Conservation (phyloP, 139 green algal species). For the Chlorokybus atmophyticus region DNA sequence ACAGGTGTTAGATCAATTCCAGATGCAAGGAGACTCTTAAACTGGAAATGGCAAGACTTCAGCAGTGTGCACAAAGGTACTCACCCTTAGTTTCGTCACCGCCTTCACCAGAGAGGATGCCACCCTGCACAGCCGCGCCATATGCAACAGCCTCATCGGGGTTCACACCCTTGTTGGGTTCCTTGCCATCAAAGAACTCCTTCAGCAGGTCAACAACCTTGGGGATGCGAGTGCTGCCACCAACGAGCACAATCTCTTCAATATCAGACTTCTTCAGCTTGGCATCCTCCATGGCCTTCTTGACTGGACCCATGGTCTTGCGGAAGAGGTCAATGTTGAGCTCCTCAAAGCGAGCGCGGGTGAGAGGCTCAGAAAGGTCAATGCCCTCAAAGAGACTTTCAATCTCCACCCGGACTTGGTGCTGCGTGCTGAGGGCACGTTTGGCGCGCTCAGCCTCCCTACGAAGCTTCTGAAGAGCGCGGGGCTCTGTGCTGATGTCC, state of each 20-base stretch:
- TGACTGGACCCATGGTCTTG: constrained; percentile 92
- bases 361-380: constrained; percentile 93
- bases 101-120: constrained; percentile 67
- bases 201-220: constrained; percentile 83
- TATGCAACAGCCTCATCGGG: constrained; percentile 47
- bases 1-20: too few relatives aligned
- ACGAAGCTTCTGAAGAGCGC: constrained; percentile 88
- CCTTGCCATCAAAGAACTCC: constrained; percentile 54
- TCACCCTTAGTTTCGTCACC: constrained; percentile 42
- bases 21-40: too few relatives aligned
- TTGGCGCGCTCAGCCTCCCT: constrained; percentile 95
- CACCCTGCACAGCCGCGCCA: constrained; percentile 52
- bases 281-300: constrained; percentile 89
- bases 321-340: constrained; percentile 97
- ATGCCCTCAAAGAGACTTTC: constrained; percentile 87
- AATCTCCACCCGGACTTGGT: constrained; percentile 90
- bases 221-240: constrained; percentile 76
- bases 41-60: too few relatives aligned
- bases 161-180: constrained; percentile 50
- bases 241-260: constrained; percentile 92
- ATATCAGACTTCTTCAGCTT: constrained; percentile 74
- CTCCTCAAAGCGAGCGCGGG: constrained; percentile 96
- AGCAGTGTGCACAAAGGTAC: too few relatives aligned
- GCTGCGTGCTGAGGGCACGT: constrained; percentile 84
- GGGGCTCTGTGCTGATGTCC: constrained; percentile 78